These are phyloP conservation scores for Catharanthus roseus DNA, from an alignment of 257 asterid genomes.

Conservation along the genomic window DNA sequence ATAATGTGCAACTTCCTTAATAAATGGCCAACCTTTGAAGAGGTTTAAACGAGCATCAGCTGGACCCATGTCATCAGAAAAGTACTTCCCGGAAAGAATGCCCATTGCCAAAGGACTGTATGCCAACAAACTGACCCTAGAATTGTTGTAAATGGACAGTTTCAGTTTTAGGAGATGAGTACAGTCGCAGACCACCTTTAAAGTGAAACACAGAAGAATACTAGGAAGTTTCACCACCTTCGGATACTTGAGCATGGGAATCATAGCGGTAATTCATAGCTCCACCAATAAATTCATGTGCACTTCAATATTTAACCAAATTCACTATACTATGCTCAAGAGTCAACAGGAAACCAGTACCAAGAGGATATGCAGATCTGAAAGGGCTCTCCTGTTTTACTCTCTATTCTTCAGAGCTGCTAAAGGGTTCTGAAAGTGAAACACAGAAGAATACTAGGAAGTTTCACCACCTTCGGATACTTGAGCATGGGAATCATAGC, in stretches of 20 bases:
- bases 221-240: background rate
- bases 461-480: background rate
- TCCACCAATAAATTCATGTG: background rate
- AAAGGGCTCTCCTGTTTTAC: background rate
- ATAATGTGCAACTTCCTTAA: conserved; percentile 3
- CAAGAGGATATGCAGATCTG: too few species aligned
- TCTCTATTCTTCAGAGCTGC: background rate
- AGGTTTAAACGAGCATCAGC: conserved; percentile 53
- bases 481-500: background rate
- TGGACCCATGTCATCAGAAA: conserved; percentile 56
- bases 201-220: background rate
- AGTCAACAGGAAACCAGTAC: background rate
- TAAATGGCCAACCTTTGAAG: conserved; percentile 54
- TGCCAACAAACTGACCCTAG: conserved; percentile 52
- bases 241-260: background rate
- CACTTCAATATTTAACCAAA: background rate
- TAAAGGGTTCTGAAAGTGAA: background rate
- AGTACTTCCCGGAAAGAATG: conserved; percentile 84
- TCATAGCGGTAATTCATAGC: too few species aligned
- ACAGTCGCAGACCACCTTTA: background rate
- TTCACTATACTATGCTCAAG: background rate
- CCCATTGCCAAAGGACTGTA: conserved; percentile 98
- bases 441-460: background rate
- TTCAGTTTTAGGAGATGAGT: background rate
- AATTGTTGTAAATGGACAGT: background rate